phyloP scores from a whole-genome alignment of 2,329 filamentous ascomycete genomes.

The Penicillium sp. region DNA sequence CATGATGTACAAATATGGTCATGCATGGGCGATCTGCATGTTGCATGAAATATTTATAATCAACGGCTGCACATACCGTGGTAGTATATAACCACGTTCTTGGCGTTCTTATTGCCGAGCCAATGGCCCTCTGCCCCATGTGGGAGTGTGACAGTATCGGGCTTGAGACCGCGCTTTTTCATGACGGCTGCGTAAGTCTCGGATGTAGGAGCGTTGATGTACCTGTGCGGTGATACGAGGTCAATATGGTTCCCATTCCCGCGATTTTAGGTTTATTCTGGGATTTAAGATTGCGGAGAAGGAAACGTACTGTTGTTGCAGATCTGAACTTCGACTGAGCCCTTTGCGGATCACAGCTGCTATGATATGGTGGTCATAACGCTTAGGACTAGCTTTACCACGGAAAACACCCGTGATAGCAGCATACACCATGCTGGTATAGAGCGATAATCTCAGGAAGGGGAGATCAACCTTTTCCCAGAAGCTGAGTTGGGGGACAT shows the following conservation, averaged over 20 bases:
- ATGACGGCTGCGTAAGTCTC: constrained; percentile 28
- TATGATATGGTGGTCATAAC: constrained; percentile 37
- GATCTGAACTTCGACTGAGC: constrained; percentile 22
- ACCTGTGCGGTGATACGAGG: constrained; percentile 18
- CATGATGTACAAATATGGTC: neutral
- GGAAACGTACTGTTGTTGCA: constrained; percentile 35
- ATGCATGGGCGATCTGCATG: too few species aligned
- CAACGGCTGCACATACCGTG: constrained; percentile 31
- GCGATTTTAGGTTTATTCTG: neutral
- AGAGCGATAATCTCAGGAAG: constrained; percentile 27
- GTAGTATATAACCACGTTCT: constrained; percentile 41
- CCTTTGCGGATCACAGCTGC: constrained; percentile 33
- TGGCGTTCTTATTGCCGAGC: constrained; percentile 42
- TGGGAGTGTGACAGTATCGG: constrained; percentile 32
- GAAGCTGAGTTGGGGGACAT: constrained; percentile 31
- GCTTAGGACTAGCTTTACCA: constrained; percentile 36
- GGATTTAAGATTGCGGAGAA: neutral
- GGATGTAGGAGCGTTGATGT: constrained; percentile 25
- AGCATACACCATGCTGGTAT: constrained; percentile 28
- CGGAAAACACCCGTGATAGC: constrained; percentile 41
- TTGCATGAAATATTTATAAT: too few species aligned
- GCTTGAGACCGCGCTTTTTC: constrained; percentile 26
- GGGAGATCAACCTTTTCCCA: constrained; percentile 37
- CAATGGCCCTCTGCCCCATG: constrained; percentile 38
- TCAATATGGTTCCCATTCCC: neutral